These are phyloP conservation scores for Karstenula rhodostoma DNA, from an alignment of 2,329 filamentous ascomycete species.

Conservation along the genomic window DNA sequence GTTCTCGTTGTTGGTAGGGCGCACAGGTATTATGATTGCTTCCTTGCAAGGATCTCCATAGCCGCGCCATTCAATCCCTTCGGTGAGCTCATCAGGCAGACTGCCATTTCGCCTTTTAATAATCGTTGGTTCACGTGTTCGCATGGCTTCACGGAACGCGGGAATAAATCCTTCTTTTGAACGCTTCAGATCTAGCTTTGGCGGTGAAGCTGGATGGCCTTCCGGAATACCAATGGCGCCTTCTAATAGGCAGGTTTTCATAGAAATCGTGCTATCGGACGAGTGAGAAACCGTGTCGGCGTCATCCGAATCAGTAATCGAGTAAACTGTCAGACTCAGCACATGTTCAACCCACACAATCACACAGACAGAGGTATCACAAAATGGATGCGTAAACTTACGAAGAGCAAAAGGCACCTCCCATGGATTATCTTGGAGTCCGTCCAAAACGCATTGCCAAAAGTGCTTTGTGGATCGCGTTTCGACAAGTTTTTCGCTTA, in stretches of 20 bases:
- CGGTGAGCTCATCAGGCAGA: constrained; percentile 35
- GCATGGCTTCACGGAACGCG: constrained; percentile 45
- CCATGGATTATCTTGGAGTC: constrained; percentile 51
- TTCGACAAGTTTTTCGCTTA: constrained; percentile 47
- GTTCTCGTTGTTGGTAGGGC: constrained; percentile 40
- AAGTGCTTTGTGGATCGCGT: constrained; percentile 48
- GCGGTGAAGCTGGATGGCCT: constrained; percentile 39
- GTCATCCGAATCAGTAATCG: constrained; percentile 38
- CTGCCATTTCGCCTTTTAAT: constrained; percentile 37
- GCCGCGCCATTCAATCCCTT: constrained; percentile 44
- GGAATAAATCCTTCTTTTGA: constrained; percentile 42
- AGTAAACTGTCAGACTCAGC: constrained; percentile 30
- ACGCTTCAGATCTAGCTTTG: constrained; percentile 37
- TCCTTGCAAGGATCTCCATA: constrained; percentile 43
- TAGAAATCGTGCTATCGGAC: constrained; percentile 35
- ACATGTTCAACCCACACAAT: neutral
- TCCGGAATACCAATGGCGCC: constrained; percentile 43
- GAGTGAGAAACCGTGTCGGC: constrained; percentile 35
- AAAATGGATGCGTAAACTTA: neutral
- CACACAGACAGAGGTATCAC: neutral
- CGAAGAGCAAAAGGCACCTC: constrained; percentile 43
- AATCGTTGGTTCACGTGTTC: constrained; percentile 39
- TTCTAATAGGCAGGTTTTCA: constrained; percentile 42
- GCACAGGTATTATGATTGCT: constrained; percentile 43
- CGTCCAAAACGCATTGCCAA: constrained; percentile 60